A percentile compares a stretch with the other conserved stretches of the same genome.
These are phyloP conservation scores for Mycena capillaripes DNA, from an alignment of 768 basidiomycete genomes.

Conservation along the genomic window DNA sequence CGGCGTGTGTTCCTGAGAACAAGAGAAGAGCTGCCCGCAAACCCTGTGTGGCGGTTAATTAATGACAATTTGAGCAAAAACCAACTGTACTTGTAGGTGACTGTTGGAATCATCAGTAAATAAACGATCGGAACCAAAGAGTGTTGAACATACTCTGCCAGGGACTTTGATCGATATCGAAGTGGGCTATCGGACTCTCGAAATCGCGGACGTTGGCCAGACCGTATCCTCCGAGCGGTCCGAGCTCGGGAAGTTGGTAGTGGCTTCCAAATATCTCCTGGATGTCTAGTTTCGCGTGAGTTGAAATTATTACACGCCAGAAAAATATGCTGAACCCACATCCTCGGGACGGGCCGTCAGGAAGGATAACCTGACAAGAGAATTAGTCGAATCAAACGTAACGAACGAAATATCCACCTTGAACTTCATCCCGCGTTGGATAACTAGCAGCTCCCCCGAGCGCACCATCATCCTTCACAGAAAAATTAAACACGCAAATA, in stretches of 20 bases:
- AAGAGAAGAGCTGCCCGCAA: conserved; percentile 65
- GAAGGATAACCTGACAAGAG: conserved; percentile 57
- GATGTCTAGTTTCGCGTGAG: conserved; percentile 55
- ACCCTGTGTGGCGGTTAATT: conserved; percentile 52
- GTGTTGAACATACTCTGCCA: conserved; percentile 63
- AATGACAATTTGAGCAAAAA: background rate
- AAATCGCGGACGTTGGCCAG: conserved; percentile 79
- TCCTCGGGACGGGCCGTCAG: conserved; percentile 73
- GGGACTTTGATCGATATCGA: conserved; percentile 73
- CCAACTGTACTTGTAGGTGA: conserved; percentile 62
- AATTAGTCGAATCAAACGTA: background rate
- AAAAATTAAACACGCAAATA: background rate
- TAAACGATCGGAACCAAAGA: no score
- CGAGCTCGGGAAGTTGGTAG: conserved; percentile 74
- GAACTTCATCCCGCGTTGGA: conserved; percentile 78
- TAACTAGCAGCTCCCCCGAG: conserved; percentile 75
- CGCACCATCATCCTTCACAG: conserved; percentile 68
- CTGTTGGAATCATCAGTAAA: conserved; percentile 39
- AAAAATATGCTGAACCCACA: conserved; percentile 53
- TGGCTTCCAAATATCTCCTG: conserved; percentile 76
- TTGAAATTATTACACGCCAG: background rate
- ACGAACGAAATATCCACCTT: conserved; percentile 55
- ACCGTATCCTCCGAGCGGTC: conserved; percentile 75
- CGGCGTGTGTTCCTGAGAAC: conserved; percentile 73
- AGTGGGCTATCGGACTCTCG: conserved; percentile 72